Conservation (phyloP, 2,329 filamentous ascomycete genomes). For the Lasiodiplodia sp. region DNA sequence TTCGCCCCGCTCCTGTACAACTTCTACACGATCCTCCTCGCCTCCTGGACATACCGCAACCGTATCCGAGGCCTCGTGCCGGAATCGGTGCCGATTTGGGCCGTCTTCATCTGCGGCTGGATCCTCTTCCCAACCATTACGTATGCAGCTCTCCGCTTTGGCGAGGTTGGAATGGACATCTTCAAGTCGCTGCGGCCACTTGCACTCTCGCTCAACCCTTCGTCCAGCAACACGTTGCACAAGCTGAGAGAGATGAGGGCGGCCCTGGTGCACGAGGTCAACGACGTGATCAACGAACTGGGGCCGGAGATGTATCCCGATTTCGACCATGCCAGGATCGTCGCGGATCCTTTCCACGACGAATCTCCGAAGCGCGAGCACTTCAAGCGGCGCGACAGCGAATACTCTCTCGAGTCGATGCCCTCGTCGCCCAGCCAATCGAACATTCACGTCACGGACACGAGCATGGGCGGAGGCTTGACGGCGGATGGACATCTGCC, state of each 20-base stretch:
- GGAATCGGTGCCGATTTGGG: slow-evolving; percentile 79
- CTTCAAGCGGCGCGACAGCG: slow-evolving; percentile 28
- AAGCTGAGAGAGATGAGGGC: slow-evolving; percentile 76
- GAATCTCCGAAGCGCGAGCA: slow-evolving; percentile 38
- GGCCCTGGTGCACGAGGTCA: slow-evolving; percentile 81
- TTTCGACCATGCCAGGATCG: slow-evolving; percentile 58
- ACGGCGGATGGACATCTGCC: slow-evolving; percentile 58
- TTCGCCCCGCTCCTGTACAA: slow-evolving; percentile 45
- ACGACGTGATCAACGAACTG: slow-evolving; percentile 90
- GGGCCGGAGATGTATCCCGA: slow-evolving; percentile 98
- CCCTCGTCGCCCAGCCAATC: slow-evolving; percentile 35
- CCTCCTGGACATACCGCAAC: slow-evolving; percentile 58
- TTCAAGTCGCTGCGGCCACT: slow-evolving; percentile 92
- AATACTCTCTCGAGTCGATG: slow-evolving; percentile 37
- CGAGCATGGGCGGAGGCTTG: slow-evolving; percentile 47
- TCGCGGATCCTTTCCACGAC: slow-evolving; percentile 42
- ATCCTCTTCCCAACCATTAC: slow-evolving; percentile 86
- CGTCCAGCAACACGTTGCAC: slow-evolving; percentile 82
- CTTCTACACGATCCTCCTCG: slow-evolving; percentile 42
- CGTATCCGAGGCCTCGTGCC: slow-evolving; percentile 84
- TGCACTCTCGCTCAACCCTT: slow-evolving; percentile 82
- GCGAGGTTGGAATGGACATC: slow-evolving; percentile 99
- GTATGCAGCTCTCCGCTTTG: slow-evolving; percentile 91
- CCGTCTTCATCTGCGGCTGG: slow-evolving; percentile 76
- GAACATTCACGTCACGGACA: slow-evolving; percentile 33